Percentiles rank a stretch among this genome's conserved stretches.
Evolutionary conservation across 768 basidiomycete genomes (phyloP).

Genomic region (Neoboletus brunneissimus): DNA sequence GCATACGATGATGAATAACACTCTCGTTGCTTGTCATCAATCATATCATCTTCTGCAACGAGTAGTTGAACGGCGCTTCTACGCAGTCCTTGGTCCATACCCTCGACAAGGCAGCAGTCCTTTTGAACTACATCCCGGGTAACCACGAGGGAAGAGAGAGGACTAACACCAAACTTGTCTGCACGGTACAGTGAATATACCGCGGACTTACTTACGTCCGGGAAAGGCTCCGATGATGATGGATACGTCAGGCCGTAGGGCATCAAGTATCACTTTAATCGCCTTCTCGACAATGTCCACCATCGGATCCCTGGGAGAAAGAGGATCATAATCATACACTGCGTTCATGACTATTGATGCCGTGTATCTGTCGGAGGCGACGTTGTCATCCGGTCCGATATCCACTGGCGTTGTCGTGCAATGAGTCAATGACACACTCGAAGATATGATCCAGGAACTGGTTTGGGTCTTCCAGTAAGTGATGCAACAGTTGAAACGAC

Average conservation of each 20-base stretch:
- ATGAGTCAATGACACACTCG: constrained; percentile 23
- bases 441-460: constrained; percentile 32
- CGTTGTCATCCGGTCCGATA: background rate
- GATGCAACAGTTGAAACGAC: constrained; percentile 28
- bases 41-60: constrained; percentile 9
- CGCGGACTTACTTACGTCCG: constrained; percentile 2
- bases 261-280: constrained; percentile 4
- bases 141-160: constrained; percentile 12
- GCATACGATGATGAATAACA: background rate
- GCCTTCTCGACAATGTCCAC: constrained; percentile 8
- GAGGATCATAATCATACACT: constrained; percentile 16
- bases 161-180: background rate
- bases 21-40: background rate
- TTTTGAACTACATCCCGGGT: constrained; percentile 12
- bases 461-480: constrained; percentile 31
- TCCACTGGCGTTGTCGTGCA: no score
- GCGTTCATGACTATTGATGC: constrained; percentile 12
- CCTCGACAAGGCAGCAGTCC: background rate
- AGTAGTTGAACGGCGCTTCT: constrained; percentile 6
- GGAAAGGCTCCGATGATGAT: constrained; percentile 14
- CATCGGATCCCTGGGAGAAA: constrained; percentile 8
- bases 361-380: constrained; percentile 5
- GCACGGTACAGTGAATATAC: background rate
- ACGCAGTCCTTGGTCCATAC: constrained; percentile 7
- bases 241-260: constrained; percentile 6